Evolutionary conservation across 176 grass and related monocot genomes (phyloP).

Genomic region (Rhynchospora pubera): DNA sequence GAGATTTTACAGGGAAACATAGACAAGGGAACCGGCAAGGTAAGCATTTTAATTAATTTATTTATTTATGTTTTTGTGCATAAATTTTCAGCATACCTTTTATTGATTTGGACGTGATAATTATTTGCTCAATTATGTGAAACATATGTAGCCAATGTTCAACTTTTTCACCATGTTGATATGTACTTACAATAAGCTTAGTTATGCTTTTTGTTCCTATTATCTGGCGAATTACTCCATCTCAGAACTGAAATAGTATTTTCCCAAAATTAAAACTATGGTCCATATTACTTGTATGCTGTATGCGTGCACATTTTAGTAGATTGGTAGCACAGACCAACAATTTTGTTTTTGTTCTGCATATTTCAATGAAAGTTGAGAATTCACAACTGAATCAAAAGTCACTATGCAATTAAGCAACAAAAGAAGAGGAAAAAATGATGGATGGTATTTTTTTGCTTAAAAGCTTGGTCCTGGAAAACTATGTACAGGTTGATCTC

Average conservation of each 20-base stretch:
- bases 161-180: too few relatives aligned
- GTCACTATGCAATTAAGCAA: not conserved
- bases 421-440: not conserved
- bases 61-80: not conserved
- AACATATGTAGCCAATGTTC: too few relatives aligned
- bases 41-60: not conserved
- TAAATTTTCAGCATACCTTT: not conserved
- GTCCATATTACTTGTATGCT: too few relatives aligned
- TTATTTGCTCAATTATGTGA: not conserved
- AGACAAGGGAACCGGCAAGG: constrained; percentile 46
- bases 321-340: not conserved
- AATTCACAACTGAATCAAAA: not conserved
- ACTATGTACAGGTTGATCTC: constrained; percentile 50
- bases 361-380: not conserved
- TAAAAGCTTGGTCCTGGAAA: not conserved
- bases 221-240: too few relatives aligned
- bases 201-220: too few relatives aligned
- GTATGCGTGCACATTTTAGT: not conserved
- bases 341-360: not conserved
- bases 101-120: not conserved
- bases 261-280: too few relatives aligned
- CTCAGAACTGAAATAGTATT: too few relatives aligned
- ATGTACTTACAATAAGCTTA: too few relatives aligned
- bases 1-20: constrained; percentile 66
- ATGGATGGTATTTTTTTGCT: not conserved